Evolutionary conservation across 345 rosid species (phyloP).

Genomic region (Psidium friedrichsthalianum): DNA sequence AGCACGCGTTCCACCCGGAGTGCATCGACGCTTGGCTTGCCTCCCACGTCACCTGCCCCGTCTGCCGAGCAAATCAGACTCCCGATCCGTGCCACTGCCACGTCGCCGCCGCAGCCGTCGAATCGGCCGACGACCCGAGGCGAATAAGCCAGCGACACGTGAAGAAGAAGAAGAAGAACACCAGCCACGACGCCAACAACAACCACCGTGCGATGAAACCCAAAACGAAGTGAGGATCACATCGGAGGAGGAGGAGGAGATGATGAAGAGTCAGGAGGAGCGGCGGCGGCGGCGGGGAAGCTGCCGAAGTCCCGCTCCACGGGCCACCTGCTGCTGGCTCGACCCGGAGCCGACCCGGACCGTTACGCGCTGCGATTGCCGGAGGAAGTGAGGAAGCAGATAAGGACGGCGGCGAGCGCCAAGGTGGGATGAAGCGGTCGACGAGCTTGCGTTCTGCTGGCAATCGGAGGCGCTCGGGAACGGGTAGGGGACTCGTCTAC

Average conservation of each 20-base stretch:
- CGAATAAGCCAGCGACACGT: background rate
- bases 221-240: background rate
- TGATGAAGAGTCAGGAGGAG: slow-evolving; percentile 1
- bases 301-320: slow-evolving; percentile 63
- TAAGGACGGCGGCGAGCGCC: background rate
- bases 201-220: background rate
- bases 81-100: slow-evolving; percentile 15
- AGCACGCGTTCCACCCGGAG: slow-evolving; percentile 80
- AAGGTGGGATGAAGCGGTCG: background rate
- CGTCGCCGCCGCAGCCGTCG: slow-evolving; percentile 4
- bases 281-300: slow-evolving; percentile 10
- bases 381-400: slow-evolving; percentile 48
- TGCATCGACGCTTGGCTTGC: slow-evolving; percentile 81
- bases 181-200: background rate
- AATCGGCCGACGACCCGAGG: background rate
- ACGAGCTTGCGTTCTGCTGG: background rate
- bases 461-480: background rate
- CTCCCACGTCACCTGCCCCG: slow-evolving; percentile 83
- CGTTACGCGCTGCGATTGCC: slow-evolving; percentile 65
- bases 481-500: no score
- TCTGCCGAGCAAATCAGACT: slow-evolving; percentile 59
- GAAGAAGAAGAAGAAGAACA: background rate
- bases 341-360: slow-evolving; percentile 62
- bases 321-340: slow-evolving; percentile 54
- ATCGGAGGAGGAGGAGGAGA: background rate